Evolutionary conservation across 495 filamentous ascomycete genomes (phyloP).

Genomic region (Cryomyces minteri): DNA sequence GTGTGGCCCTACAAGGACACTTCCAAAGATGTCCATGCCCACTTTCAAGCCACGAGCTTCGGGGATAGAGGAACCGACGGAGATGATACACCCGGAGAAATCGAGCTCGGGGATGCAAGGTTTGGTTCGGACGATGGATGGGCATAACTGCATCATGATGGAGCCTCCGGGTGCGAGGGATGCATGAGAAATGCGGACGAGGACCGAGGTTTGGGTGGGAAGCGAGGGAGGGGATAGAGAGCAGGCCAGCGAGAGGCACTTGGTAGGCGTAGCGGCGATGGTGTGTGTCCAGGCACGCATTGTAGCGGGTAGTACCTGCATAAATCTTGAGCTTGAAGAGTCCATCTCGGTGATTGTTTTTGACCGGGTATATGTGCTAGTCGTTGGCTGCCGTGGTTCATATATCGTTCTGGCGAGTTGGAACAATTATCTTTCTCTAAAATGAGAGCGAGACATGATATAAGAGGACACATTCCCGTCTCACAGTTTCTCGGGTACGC

Average conservation of each 20-base stretch:
- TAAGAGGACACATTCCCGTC: no score
- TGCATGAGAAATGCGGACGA: slow-evolving; percentile 20
- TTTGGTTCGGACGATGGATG: slow-evolving; percentile 15
- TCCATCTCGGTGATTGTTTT: no score
- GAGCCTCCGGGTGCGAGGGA: slow-evolving; percentile 25
- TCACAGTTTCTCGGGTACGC: no score
- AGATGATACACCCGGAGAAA: slow-evolving; percentile 21
- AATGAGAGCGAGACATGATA: no score
- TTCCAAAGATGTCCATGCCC: slow-evolving; percentile 20
- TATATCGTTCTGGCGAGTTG: no score
- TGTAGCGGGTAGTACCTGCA: no score
- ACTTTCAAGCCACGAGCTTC: slow-evolving; percentile 3
- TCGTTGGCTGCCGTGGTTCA: no score
- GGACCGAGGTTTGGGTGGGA: slow-evolving; percentile 12
- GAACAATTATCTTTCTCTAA: no score
- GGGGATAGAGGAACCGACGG: slow-evolving; percentile 6
- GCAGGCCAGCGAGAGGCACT: slow-evolving; percentile 8
- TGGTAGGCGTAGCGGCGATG: slow-evolving; percentile 5
- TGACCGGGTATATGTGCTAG: no score
- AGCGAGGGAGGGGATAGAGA: slow-evolving; percentile 4
- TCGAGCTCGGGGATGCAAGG: slow-evolving; percentile 24
- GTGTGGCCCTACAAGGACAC: slow-evolving; percentile 12
- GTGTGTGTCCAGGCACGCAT: slow-evolving; percentile 19
- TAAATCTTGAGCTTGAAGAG: no score
- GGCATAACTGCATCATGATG: slow-evolving; percentile 18